These are phyloP conservation scores for Inonotus obliquus DNA, from an alignment of 1,284 basidiomycete species.

Conservation along the genomic window DNA sequence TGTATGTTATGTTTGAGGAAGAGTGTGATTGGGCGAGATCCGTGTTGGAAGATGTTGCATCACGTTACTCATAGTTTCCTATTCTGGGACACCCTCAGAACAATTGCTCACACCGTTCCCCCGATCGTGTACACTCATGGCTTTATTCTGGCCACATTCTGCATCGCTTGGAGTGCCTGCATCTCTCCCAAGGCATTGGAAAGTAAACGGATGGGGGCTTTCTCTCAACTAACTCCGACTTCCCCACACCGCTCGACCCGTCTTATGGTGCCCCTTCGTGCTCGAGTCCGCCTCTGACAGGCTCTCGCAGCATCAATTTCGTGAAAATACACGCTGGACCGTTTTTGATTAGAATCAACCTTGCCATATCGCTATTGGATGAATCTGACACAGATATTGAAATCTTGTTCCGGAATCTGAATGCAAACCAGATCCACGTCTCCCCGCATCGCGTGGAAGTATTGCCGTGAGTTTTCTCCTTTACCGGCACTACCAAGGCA, in stretches of 20 bases:
- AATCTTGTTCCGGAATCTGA: not conserved
- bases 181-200: not conserved
- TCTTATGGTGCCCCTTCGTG: not conserved
- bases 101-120: not conserved
- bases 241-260: not conserved
- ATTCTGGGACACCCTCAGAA: not conserved
- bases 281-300: not conserved
- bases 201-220: not conserved
- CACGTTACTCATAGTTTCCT: not conserved
- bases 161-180: constrained; percentile 2
- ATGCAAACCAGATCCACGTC: constrained; percentile 12
- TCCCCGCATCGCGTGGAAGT: constrained; percentile 9
- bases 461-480: constrained; percentile 9
- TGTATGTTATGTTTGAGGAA: not conserved
- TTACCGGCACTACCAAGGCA: constrained; percentile 7
- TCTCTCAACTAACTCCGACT: not conserved
- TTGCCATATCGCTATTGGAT: not conserved
- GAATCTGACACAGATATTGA: not conserved
- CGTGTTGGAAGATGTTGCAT: constrained; percentile 10
- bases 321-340: not conserved
- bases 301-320: not conserved
- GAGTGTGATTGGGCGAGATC: constrained; percentile 9
- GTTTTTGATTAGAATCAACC: not conserved
- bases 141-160: not conserved
- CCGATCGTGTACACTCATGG: not conserved